Conservation (phyloP, 805 yeast species). For the Cyberlindnera samutprakarnensis region DNA sequence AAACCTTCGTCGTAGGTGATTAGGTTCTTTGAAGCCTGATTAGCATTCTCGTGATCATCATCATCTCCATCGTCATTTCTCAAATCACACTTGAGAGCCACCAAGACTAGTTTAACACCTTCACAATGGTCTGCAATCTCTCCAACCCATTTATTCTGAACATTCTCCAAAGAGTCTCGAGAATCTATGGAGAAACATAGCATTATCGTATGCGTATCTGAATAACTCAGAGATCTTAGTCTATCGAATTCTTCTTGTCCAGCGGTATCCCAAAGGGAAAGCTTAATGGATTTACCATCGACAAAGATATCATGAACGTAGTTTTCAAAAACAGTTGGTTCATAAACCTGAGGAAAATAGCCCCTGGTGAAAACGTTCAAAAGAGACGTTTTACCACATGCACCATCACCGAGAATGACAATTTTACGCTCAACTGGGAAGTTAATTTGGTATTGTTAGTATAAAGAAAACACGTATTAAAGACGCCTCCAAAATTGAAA, state of each 20-base stretch:
- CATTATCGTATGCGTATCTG: constrained; percentile 96
- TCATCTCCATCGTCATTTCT: constrained; percentile 58
- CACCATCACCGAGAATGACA: constrained; percentile 96
- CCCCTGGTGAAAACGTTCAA: constrained; percentile 95
- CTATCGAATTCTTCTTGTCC: constrained; percentile 98
- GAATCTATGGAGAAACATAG: constrained; percentile 93
- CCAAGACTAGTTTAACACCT: constrained; percentile 88
- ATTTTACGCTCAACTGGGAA: constrained; percentile 85
- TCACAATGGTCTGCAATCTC: constrained; percentile 96
- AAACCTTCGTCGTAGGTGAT: constrained; percentile 92
- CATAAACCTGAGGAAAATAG: constrained; percentile 96
- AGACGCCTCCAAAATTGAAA: too few relatives aligned
- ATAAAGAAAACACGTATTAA: too few relatives aligned
- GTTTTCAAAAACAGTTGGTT: constrained; percentile 96
- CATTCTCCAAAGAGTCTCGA: constrained; percentile 89
- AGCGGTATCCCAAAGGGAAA: constrained; percentile 97
- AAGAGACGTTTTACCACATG: constrained; percentile 95
- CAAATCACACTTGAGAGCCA: constrained; percentile 91
- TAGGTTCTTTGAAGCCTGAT: constrained; percentile 35
- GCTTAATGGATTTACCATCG: constrained; percentile 86
- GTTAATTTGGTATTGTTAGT: too few relatives aligned
- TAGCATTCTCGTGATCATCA: constrained; percentile 26
- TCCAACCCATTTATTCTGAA: constrained; percentile 93
- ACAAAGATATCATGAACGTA: constrained; percentile 95
- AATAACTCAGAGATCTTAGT: constrained; percentile 82